Evolutionary conservation across 148 eudicot species (phyloP), one percentile per base, ranked within the genome.

Genomic region (Rhododendron vialii): DNA sequence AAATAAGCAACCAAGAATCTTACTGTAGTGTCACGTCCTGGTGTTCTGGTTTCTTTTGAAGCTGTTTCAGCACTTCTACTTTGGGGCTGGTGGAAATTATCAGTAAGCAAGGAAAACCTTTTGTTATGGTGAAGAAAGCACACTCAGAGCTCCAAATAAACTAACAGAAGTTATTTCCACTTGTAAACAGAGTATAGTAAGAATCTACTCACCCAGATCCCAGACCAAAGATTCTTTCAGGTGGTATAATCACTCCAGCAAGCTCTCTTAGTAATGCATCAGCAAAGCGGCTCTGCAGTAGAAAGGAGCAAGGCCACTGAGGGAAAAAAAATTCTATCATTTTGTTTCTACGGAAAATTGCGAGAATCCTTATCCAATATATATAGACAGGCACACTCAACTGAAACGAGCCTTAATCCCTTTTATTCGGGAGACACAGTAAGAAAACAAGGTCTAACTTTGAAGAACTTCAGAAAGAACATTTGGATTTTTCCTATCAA

Each of bases 51-150:
- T 88, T 94, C 86, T 92, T 90, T 86, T 98, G 98, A 83, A 98
- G 96, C 94, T 88, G 90, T 93, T 95, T 98, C 86, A 98, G 93
- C 84, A 94, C 96, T 92, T 98, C 94, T 69, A 95, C 98, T 90
- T 98, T 98, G 5, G 99, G 98, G 75, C 98, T 95, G 93, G 85
- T 20, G 45, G 63, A 84, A 89, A 85, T 84, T 63, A 74, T 33
- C 9, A 86, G 82, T 59, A 43, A 36, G 18, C 75, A 83, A 67
- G 33, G 15, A 0, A 48, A 38, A 85, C 36, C 59, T 6, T 26
- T 26, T 5, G 9, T 61, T 57, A 28, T 28, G 30, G 57, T 53
- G 47, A 87, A 69, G 26, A 79, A 78, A 55, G 22, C 69, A 33
- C 24, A 83, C 38, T 5, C 18, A 80, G 10, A 71, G 57, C 28